Conservation (phyloP, 331 rosid species). For the Quercus phellos region DNA sequence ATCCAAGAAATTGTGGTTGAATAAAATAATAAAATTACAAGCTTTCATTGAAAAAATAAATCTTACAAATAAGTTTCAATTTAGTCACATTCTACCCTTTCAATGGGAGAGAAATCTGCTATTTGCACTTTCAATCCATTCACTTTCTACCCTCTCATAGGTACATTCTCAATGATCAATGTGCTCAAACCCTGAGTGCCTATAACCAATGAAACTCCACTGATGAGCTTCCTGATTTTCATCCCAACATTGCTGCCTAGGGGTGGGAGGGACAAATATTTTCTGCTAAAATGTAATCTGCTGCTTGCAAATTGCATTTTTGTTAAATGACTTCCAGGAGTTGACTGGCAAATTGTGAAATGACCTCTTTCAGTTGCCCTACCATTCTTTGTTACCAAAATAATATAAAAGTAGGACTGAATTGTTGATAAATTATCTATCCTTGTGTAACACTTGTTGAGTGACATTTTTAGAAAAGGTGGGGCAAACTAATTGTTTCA, state of each 20-base stretch:
- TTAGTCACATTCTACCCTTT: too few relatives aligned
- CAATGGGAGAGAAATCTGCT: too few relatives aligned
- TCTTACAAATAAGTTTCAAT: too few relatives aligned
- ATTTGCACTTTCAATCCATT: too few relatives aligned
- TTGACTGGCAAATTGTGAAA: not conserved
- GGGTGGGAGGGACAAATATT: not conserved
- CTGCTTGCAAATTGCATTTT: not conserved
- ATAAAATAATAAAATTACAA: too few relatives aligned
- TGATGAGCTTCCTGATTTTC: not conserved
- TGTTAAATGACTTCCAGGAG: not conserved
- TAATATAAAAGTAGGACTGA: not conserved
- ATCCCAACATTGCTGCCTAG: not conserved
- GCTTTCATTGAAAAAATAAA: too few relatives aligned
- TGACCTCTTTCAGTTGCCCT: not conserved
- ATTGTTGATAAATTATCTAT: not conserved
- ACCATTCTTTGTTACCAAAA: not conserved
- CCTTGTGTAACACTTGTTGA: not conserved
- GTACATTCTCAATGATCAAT: too few relatives aligned
- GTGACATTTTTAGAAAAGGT: not conserved
- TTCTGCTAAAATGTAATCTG: not conserved
- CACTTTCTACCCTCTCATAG: too few relatives aligned
- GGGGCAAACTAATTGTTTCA: not conserved
- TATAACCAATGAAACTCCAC: too few relatives aligned
- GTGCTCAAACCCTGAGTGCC: too few relatives aligned
- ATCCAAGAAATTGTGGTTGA: too few relatives aligned